Conservation (phyloP, 352 stramenopile genomes). For the Globisporangium solare region DNA sequence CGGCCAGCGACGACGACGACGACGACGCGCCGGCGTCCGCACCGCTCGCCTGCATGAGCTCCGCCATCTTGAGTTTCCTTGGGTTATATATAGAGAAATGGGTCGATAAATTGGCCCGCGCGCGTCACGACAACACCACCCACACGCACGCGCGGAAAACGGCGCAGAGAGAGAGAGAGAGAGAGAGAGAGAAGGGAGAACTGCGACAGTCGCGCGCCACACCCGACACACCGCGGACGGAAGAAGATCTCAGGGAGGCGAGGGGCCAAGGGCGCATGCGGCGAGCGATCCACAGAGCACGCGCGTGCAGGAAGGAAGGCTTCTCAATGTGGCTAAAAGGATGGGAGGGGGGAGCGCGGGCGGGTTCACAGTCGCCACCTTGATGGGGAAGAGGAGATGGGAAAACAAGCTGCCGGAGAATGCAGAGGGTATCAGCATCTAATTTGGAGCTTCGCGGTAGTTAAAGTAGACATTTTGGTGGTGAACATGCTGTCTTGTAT, state of each 20-base stretch:
- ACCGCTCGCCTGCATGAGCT: conserved; percentile 2
- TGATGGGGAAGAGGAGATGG: neutral
- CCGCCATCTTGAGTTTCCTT: neutral
- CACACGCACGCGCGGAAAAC: neutral
- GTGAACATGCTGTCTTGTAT: too few relatives aligned
- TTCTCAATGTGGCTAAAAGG: conserved; percentile 5
- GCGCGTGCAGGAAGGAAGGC: neutral
- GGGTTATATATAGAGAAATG: conserved; percentile 1
- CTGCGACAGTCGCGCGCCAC: too few relatives aligned
- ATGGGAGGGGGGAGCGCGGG: conserved; percentile 3
- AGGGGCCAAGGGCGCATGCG: too few relatives aligned
- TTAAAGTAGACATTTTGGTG: too few relatives aligned
- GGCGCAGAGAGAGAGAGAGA: too few relatives aligned
- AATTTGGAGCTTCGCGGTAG: too few relatives aligned
- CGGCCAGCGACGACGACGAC: conserved; percentile 13
- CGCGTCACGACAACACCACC: neutral
- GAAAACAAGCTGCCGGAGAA: neutral
- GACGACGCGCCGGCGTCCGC: conserved; percentile 1
- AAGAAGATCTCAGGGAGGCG: too few relatives aligned
- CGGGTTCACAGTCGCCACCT: neutral
- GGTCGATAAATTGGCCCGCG: neutral
- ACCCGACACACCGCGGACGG: too few relatives aligned
- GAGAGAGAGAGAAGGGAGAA: too few relatives aligned
- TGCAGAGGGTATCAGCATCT: neutral
- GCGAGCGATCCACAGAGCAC: neutral